Evolutionary conservation across 2,329 filamentous ascomycete genomes (phyloP).

Genomic region (Domatiomyces catenatus): DNA sequence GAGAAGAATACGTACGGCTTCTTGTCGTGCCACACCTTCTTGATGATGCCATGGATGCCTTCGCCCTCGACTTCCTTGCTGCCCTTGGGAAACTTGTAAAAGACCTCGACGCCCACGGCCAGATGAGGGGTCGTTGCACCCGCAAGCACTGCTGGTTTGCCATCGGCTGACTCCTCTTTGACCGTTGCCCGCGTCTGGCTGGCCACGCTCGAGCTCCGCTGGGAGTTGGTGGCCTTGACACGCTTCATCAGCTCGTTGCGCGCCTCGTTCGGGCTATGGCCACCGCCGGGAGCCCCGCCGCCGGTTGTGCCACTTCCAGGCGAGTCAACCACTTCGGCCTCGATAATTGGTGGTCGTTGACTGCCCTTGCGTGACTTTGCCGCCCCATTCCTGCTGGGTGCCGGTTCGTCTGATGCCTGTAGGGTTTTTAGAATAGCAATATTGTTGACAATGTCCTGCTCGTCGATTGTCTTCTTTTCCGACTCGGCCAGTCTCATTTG

Average conservation of each 20-base stretch:
- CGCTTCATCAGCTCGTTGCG: constrained; percentile 29
- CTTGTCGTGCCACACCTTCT: constrained; percentile 60
- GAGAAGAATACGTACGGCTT: constrained; percentile 36
- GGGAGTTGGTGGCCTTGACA: constrained; percentile 25
- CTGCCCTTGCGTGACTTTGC: constrained; percentile 32
- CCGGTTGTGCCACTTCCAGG: constrained; percentile 12
- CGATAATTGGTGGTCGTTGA: constrained; percentile 17
- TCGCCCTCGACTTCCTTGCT: constrained; percentile 37
- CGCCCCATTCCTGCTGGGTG: constrained; percentile 24
- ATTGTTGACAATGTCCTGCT: constrained; percentile 36
- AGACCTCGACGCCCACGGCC: constrained; percentile 33
- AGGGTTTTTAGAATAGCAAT: constrained; percentile 34
- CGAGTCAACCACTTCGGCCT: constrained; percentile 32
- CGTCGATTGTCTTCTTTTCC: constrained; percentile 34
- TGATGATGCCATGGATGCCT: constrained; percentile 61
- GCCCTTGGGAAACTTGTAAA: constrained; percentile 37
- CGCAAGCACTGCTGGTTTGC: constrained; percentile 27
- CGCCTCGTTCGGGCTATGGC: constrained; percentile 24
- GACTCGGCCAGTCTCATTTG: constrained; percentile 33
- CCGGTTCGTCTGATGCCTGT: constrained; percentile 33
- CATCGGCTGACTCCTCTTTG: constrained; percentile 29
- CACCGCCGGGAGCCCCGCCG: constrained; percentile 18
- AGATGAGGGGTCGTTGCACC: constrained; percentile 29
- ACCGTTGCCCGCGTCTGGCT: constrained; percentile 19
- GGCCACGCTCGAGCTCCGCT: constrained; percentile 24